Percentiles rank a stretch among this genome's conserved stretches.
phyloP scores from a whole-genome alignment of 1,284 basidiomycete genomes.

The Leccinum subrobustum region DNA sequence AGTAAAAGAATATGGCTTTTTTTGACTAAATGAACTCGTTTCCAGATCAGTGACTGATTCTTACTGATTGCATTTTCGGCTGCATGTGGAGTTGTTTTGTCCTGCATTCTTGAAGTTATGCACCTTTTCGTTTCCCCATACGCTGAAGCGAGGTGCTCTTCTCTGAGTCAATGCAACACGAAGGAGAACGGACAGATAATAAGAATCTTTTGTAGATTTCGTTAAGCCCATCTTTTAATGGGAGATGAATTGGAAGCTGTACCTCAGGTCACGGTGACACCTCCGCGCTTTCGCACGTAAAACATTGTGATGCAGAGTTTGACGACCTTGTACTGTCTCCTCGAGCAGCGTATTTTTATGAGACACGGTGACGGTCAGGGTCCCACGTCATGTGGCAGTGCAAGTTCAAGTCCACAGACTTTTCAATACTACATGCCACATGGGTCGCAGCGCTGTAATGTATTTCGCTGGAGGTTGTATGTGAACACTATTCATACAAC shows the following conservation, averaged over 20 bases:
- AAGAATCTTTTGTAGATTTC: neutral
- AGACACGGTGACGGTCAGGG: constrained; percentile 12
- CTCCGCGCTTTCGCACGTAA: neutral
- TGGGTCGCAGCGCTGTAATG: constrained; percentile 42
- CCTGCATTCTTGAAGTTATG: neutral
- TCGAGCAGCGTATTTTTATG: neutral
- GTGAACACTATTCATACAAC: constrained; percentile 4
- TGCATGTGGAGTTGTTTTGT: too few relatives aligned
- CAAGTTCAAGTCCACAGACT: constrained; percentile 32
- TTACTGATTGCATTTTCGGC: neutral
- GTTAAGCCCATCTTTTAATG: neutral
- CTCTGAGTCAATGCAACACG: neutral
- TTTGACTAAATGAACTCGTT: neutral
- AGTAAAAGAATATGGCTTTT: neutral
- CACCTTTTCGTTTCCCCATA: neutral
- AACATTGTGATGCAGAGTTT: neutral
- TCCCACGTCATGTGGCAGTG: constrained; percentile 20
- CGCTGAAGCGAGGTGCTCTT: neutral
- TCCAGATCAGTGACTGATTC: neutral
- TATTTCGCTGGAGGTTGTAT: constrained; percentile 50
- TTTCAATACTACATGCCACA: constrained; percentile 28
- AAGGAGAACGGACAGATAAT: neutral
- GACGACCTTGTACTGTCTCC: neutral
- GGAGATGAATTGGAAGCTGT: neutral
- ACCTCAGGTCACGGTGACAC: neutral